phyloP scores from a whole-genome alignment of 805 yeast genomes.

The Pichia gijzeniarum region DNA sequence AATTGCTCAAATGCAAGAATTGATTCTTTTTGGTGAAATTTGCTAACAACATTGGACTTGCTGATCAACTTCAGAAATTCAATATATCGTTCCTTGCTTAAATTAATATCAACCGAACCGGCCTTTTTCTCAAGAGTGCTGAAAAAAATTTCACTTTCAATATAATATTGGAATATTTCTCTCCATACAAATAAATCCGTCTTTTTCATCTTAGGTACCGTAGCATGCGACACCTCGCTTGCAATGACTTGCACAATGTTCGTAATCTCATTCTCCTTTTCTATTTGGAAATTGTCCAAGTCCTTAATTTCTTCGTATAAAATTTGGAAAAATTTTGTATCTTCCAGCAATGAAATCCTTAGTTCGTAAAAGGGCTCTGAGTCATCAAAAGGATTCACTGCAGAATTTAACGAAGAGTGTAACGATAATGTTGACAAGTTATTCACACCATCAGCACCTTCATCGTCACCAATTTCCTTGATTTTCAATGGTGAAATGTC shows the following conservation, averaged over 20 bases:
- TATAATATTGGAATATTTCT: slow-evolving; percentile 54
- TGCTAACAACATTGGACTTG: slow-evolving; percentile 30
- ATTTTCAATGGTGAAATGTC: slow-evolving; percentile 11
- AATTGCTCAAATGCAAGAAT: slow-evolving; percentile 43
- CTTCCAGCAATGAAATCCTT: slow-evolving; percentile 42
- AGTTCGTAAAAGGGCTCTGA: slow-evolving; percentile 17
- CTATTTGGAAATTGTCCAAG: slow-evolving; percentile 38
- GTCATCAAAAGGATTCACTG: slow-evolving; percentile 24
- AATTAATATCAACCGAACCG: slow-evolving; percentile 37
- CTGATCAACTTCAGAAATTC: slow-evolving; percentile 37
- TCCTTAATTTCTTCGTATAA: slow-evolving; percentile 47
- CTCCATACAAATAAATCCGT: slow-evolving; percentile 66
- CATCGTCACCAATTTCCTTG: background rate
- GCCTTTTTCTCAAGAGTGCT: slow-evolving; percentile 34
- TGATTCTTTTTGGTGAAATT: slow-evolving; percentile 43
- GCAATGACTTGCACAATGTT: slow-evolving; percentile 39
- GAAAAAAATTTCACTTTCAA: slow-evolving; percentile 62
- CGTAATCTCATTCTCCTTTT: slow-evolving; percentile 39
- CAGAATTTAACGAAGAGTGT: slow-evolving; percentile 16
- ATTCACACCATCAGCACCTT: background rate
- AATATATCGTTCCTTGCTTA: slow-evolving; percentile 39
- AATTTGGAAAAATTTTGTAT: slow-evolving; percentile 53
- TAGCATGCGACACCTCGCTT: slow-evolving; percentile 31
- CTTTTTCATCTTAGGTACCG: slow-evolving; percentile 37
- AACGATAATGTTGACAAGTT: no score